Evolutionary conservation across 208 protist genomes (phyloP).

Genomic region (Acanthamoeba culbertsoni): DNA sequence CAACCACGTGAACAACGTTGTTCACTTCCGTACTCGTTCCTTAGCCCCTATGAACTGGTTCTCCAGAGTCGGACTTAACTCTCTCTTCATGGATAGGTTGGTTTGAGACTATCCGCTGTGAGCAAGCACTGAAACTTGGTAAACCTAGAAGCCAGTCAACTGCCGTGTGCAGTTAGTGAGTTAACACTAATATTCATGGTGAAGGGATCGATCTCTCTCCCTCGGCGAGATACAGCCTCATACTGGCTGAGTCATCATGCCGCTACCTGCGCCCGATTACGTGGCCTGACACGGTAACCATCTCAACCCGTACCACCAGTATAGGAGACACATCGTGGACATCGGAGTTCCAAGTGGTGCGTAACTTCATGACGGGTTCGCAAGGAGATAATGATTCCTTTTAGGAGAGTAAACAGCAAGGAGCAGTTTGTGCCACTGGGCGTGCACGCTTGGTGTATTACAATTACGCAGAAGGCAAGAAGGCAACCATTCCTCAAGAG

Average conservation of each 20-base stretch:
- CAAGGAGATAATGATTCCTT: not conserved
- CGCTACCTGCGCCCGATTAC: not conserved
- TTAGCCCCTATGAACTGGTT: not conserved
- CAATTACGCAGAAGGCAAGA: not conserved
- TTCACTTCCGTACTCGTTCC: not conserved
- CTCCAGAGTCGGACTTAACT: not conserved
- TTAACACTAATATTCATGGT: not conserved
- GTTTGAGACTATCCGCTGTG: not conserved
- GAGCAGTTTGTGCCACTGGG: not conserved
- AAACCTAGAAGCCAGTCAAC: not conserved
- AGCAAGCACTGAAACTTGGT: not conserved
- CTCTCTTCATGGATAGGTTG: not conserved
- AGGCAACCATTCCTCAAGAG: not conserved
- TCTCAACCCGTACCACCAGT: not conserved
- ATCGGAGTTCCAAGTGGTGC: not conserved
- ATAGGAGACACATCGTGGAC: not conserved
- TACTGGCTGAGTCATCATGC: not conserved
- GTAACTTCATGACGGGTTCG: not conserved
- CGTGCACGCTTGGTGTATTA: not conserved
- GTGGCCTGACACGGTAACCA: conserved; percentile 4
- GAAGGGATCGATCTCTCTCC: not conserved
- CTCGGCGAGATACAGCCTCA: not conserved
- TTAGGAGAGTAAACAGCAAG: not conserved
- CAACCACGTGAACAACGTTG: conserved; percentile 19
- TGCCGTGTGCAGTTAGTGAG: too few species aligned